Evolutionary conservation across 2,329 filamentous ascomycete species (phyloP).

Genomic region (Fusarium fracticaudum): DNA sequence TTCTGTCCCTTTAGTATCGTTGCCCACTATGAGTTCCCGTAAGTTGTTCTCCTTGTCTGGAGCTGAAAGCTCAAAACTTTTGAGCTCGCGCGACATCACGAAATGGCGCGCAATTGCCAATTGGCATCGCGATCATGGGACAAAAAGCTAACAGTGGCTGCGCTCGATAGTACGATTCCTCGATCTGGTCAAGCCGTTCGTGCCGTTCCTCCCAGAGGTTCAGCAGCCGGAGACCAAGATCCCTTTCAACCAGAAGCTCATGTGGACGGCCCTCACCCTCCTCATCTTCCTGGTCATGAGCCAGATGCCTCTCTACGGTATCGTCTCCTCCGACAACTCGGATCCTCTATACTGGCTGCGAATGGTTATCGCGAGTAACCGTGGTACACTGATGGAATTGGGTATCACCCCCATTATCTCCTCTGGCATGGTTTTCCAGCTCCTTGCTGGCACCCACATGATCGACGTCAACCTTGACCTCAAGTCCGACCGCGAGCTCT

Average conservation of each 20-base stretch:
- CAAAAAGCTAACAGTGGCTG: conserved; percentile 41
- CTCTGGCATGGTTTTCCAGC: conserved; percentile 99
- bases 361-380: conserved; percentile 99
- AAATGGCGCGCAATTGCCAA: conserved; percentile 42
- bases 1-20: conserved; percentile 47
- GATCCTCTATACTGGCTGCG: conserved; percentile 99
- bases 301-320: conserved; percentile 99
- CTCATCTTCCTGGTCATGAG: conserved; percentile 99
- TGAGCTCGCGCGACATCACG: conserved; percentile 30
- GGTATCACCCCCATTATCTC: conserved; percentile 99
- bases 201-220: conserved; percentile 99
- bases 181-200: conserved; percentile 99
- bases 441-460: conserved; percentile 98
- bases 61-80: conserved; percentile 20
- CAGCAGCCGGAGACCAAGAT: conserved; percentile 98
- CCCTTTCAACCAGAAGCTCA: conserved; percentile 97
- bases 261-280: conserved; percentile 94
- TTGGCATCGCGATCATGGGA: conserved; percentile 13
- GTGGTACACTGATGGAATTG: conserved; percentile 94
- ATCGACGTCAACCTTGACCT: conserved; percentile 99
- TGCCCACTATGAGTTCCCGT: conserved; percentile 65
- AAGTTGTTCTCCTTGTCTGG: conserved; percentile 49
- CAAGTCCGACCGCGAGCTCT: conserved; percentile 99
- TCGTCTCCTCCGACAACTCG: conserved; percentile 97
- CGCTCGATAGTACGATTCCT: conserved; percentile 86